These are phyloP conservation scores for Martensiomyces pterosporus DNA, from an alignment of 192 early-diverging fungal species.

Conservation along the genomic window DNA sequence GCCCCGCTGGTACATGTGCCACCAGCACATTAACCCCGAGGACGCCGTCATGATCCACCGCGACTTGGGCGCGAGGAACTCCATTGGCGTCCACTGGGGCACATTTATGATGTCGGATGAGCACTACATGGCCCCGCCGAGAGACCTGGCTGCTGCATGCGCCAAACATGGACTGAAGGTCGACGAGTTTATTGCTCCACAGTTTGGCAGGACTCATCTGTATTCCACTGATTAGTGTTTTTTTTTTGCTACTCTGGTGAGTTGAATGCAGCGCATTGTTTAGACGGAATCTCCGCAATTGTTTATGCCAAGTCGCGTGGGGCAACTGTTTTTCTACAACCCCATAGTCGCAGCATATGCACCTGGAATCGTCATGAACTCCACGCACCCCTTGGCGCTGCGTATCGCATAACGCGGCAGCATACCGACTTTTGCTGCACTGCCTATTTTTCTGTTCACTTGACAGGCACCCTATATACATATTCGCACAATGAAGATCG, in stretches of 20 bases:
- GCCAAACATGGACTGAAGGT: conserved; percentile 17
- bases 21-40: conserved; percentile 72
- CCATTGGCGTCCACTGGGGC: conserved; percentile 85
- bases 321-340: no score
- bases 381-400: no score
- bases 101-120: conserved; percentile 80
- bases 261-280: no score
- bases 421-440: no score
- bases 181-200: conserved; percentile 30
- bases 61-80: conserved; percentile 60
- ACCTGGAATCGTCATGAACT: no score
- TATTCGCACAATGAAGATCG: conserved; percentile 32
- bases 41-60: conserved; percentile 80
- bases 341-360: no score
- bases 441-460: not conserved
- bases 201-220: conserved; percentile 33
- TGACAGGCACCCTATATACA: no score
- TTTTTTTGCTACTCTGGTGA: no score
- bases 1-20: conserved; percentile 71
- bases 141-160: conserved; percentile 52
- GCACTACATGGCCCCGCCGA: conserved; percentile 63
- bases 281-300: no score
- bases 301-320: no score
- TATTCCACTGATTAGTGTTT: no score
- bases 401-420: no score